Evolutionary conservation across 2,329 filamentous ascomycete species (phyloP), one percentile per base, ranked within the genome.

Genomic region (Didymella pinodella): DNA sequence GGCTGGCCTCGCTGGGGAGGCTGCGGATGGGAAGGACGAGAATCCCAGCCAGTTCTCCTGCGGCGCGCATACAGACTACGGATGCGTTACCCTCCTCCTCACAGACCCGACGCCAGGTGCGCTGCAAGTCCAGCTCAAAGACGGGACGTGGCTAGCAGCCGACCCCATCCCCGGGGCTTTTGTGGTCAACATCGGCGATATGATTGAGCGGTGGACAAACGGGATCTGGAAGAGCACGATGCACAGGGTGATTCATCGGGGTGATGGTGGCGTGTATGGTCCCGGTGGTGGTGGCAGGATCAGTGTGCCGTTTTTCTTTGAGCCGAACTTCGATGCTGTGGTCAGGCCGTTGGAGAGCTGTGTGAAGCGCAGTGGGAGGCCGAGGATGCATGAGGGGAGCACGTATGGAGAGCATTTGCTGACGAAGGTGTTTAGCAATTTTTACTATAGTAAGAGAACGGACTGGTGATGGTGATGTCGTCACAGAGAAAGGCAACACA

Each of bases 121-220:
- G 1, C 66, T 82, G 2, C 79, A 83, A 60, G 79, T 82, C 20
- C 69, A 74, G 11, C 70, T 75, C 50, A 78, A 79, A 62, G 74
- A 78, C 43, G 74, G 75, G 7, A 71, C 73, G 0, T 84, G 81
- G 82, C 70, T 83, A 0, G 68, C 75, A 32, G 81, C 80, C 0
- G 77, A 82, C 47, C 81, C 80, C 0, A 69, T 81, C 0, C 71
- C 75, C 2, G 81, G 79, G 16, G 73, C 78, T 0, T 82, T 81
- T 53, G 80, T 83, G 2, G 79, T 83, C 6, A 83, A 83, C 61
- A 79, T 83, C 45, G 81, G 81, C 0, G 81, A 83, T 61, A 79
- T 83, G 77, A 76, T 83, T 60, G 77, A 81, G 69, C 67, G 78
- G 43, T 81, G 79, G 78, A 81, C 80, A 16, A 78, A 78, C 48